These are phyloP conservation scores for Zymoseptoria brevis DNA, from an alignment of 2,329 filamentous ascomycete species.

Conservation along the genomic window DNA sequence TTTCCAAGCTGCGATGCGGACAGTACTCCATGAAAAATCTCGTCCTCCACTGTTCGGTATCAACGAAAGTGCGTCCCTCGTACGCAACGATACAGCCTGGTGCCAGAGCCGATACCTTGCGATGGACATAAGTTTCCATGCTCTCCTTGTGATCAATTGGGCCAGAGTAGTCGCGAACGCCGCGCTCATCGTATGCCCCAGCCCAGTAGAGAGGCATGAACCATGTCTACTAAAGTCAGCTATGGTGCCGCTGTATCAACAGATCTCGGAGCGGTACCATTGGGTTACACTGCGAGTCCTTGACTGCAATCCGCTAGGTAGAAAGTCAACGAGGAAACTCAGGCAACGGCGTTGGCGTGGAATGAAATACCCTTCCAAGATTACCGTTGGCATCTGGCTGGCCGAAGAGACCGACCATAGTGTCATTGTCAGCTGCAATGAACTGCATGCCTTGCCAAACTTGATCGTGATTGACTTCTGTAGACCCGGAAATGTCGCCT, in stretches of 20 bases:
- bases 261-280: too few species aligned
- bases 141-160: not conserved
- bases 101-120: too few species aligned
- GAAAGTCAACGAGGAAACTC: too few species aligned
- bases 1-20: too few species aligned
- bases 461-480: not conserved
- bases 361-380: not conserved
- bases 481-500: not conserved
- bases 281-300: not conserved
- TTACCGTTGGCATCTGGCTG: not conserved
- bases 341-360: too few species aligned
- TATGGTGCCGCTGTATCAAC: too few species aligned
- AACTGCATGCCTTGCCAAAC: not conserved
- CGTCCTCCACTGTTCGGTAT: too few species aligned
- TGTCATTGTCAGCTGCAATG: not conserved
- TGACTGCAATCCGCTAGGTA: not conserved
- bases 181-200: not conserved
- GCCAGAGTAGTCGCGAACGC: not conserved
- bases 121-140: not conserved
- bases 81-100: too few species aligned
- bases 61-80: too few species aligned
- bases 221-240: not conserved
- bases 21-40: too few species aligned
- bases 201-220: not conserved
- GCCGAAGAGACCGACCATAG: not conserved